Conservation (phyloP, 2,329 filamentous ascomycete species). For the Cladosporium sp. region DNA sequence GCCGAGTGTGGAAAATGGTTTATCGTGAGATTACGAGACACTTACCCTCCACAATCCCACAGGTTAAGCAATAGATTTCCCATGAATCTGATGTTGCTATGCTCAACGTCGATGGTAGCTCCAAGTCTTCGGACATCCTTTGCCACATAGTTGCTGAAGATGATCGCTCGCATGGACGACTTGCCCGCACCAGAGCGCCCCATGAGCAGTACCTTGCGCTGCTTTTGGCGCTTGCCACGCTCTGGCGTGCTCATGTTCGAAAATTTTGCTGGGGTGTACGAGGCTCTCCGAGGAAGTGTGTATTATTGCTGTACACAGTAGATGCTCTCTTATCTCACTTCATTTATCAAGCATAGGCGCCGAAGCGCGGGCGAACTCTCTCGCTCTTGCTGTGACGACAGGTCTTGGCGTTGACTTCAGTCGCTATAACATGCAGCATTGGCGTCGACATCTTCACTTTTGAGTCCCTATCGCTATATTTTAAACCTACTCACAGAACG, state of each 20-base stretch:
- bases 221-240: constrained; percentile 51
- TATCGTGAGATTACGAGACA: constrained; percentile 11
- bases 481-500: not conserved
- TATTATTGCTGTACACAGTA: not conserved
- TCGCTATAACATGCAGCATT: not conserved
- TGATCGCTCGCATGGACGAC: constrained; percentile 97
- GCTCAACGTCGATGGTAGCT: constrained; percentile 96
- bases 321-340: constrained; percentile 5
- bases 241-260: constrained; percentile 32
- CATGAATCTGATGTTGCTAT: constrained; percentile 98
- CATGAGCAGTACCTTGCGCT: constrained; percentile 59
- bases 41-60: constrained; percentile 93
- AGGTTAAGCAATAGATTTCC: constrained; percentile 95
- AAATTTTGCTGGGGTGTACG: not conserved
- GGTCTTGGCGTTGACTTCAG: constrained; percentile 2
- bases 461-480: not conserved
- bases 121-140: constrained; percentile 90
- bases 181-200: constrained; percentile 97
- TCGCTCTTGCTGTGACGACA: not conserved
- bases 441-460: not conserved
- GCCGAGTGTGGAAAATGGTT: not conserved
- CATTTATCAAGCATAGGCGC: not conserved
- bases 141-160: constrained; percentile 98
- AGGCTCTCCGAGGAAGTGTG: not conserved
- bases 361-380: constrained; percentile 6